phyloP scores from a whole-genome alignment of 352 stramenopile genomes.

The Aphanomyces astaci region DNA sequence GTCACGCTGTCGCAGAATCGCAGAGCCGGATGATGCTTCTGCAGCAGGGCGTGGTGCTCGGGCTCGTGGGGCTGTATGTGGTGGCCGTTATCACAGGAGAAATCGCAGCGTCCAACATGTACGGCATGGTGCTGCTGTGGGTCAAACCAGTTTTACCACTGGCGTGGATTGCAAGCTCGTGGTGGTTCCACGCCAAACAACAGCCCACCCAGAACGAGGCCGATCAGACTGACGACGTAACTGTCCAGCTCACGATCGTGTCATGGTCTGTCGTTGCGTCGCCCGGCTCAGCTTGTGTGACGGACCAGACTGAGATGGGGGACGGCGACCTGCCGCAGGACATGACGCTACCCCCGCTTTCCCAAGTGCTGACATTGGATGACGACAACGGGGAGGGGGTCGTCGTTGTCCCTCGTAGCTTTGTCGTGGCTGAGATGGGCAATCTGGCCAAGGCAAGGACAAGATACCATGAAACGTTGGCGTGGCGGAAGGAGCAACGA shows the following conservation, averaged over 20 bases:
- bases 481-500: constrained; percentile 71
- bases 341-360: too few relatives aligned
- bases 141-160: background rate
- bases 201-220: background rate
- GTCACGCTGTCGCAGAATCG: background rate
- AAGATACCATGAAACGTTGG: constrained; percentile 51
- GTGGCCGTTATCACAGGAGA: background rate
- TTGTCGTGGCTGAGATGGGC: constrained; percentile 60
- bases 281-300: background rate
- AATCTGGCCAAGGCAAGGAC: constrained; percentile 48
- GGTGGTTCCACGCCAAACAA: background rate
- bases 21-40: too few relatives aligned
- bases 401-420: constrained; percentile 37
- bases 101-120: background rate
- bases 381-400: too few relatives aligned
- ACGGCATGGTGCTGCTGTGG: background rate
- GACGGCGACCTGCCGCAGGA: too few relatives aligned
- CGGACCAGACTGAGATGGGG: background rate
- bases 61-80: background rate
- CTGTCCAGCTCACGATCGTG: background rate
- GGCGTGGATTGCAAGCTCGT: background rate
- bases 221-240: background rate
- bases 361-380: too few relatives aligned
- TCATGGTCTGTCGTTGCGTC: background rate
- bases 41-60: background rate